phyloP scores from a whole-genome alignment of 768 basidiomycete species.

The Obba rivulosa region DNA sequence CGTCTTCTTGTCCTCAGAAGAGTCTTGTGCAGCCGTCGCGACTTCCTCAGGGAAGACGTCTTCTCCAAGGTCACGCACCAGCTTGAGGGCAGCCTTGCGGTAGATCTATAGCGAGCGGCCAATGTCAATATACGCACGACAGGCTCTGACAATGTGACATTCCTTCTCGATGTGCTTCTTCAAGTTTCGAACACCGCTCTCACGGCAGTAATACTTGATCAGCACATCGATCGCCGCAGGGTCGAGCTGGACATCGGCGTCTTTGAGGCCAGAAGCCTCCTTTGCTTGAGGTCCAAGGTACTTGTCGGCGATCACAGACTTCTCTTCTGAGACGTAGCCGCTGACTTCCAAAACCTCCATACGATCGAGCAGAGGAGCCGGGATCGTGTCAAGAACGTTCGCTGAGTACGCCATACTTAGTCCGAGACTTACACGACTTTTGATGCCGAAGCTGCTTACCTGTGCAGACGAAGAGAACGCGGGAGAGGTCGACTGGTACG shows the following conservation, averaged over 20 bases:
- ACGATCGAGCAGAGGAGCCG: conserved; percentile 87
- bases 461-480: conserved; percentile 97
- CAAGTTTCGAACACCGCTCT: conserved; percentile 93
- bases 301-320: conserved; percentile 77
- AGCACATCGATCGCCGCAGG: conserved; percentile 75
- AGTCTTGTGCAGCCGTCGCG: conserved; percentile 12
- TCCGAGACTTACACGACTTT: background rate
- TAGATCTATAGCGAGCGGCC: conserved; percentile 60
- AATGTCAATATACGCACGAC: background rate
- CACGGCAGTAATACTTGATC: conserved; percentile 96
- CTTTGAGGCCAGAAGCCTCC: conserved; percentile 81
- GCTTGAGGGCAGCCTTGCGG: conserved; percentile 89
- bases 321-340: conserved; percentile 93
- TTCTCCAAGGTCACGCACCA: conserved; percentile 89
- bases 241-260: conserved; percentile 77
- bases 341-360: conserved; percentile 97
- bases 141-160: conserved; percentile 1
- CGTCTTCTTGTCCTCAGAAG: conserved; percentile 22
- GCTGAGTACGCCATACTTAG: conserved; percentile 33
- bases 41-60: conserved; percentile 59
- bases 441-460: conserved; percentile 25
- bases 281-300: conserved; percentile 93
- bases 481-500: conserved; percentile 92
- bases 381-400: conserved; percentile 90
- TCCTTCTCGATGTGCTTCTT: conserved; percentile 99